Conservation (phyloP, 139 green algal species). For the Picochlorum costavermella region DNA sequence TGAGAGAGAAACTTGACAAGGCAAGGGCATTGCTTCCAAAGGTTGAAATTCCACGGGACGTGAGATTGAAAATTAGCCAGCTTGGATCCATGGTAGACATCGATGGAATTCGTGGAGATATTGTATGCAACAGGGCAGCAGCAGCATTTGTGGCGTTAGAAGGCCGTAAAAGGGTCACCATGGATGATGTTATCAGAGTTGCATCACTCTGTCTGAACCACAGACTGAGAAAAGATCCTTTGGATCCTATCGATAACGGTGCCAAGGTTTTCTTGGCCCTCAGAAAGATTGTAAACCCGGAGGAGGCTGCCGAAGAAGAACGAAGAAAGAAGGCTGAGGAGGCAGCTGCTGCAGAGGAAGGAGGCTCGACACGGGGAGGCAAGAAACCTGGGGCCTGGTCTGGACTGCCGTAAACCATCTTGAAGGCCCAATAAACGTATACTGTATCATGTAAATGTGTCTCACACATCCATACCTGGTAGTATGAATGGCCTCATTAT, state of each 20-base stretch:
- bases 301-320: constrained; percentile 29
- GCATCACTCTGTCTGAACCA: constrained; percentile 78
- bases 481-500: no score
- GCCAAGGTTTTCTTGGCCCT: constrained; percentile 65
- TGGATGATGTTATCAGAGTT: constrained; percentile 66
- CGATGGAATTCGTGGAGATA: constrained; percentile 88
- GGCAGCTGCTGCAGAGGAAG: background rate
- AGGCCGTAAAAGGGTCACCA: constrained; percentile 54
- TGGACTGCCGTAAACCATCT: constrained; percentile 23
- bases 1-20: constrained; percentile 50
- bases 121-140: constrained; percentile 74
- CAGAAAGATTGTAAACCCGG: constrained; percentile 18
- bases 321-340: constrained; percentile 28
- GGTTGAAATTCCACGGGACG: constrained; percentile 33
- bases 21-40: constrained; percentile 47
- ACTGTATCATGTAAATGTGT: no score
- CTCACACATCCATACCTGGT: no score
- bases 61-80: constrained; percentile 76
- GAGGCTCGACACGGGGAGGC: background rate
- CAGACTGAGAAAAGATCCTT: constrained; percentile 83
- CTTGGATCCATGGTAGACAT: constrained; percentile 81
- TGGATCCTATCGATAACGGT: constrained; percentile 83
- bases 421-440: background rate
- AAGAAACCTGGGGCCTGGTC: constrained; percentile 30
- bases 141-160: constrained; percentile 75